These are phyloP conservation scores for Kokia cookei DNA, from an alignment of 441 rosid species.

Conservation along the genomic window DNA sequence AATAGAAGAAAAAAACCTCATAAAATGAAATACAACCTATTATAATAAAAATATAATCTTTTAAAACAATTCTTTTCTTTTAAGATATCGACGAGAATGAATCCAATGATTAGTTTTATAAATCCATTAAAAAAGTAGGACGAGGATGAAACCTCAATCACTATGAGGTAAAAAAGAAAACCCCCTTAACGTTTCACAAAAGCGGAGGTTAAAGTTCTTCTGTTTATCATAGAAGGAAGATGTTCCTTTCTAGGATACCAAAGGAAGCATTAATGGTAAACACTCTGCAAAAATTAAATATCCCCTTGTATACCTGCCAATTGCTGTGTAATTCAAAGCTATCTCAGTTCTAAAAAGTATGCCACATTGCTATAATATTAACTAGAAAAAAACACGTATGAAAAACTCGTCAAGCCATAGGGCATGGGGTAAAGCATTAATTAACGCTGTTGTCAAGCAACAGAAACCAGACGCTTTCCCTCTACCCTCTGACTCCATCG, in stretches of 20 bases:
- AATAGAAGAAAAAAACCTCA: not conserved
- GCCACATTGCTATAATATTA: no score
- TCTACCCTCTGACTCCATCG: not conserved
- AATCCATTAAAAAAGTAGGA: no score
- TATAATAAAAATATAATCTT: not conserved
- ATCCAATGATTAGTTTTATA: no score
- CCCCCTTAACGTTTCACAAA: no score
- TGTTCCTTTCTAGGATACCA: conserved; percentile 38
- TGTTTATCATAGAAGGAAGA: conserved; percentile 7
- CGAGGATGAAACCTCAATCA: no score
- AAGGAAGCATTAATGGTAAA: conserved; percentile 8
- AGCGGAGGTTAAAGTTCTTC: not conserved
- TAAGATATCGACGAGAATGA: no score
- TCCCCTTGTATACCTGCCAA: conserved; percentile 16
- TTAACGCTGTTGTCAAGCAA: conserved; percentile 13
- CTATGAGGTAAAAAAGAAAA: no score
- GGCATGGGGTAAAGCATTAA: conserved; percentile 17
- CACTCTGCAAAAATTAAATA: conserved; percentile 10
- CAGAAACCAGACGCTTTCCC: conserved; percentile 6
- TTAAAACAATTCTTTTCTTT: no score
- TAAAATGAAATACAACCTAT: not conserved
- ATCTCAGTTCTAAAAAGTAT: not conserved
- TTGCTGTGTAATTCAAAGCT: not conserved
- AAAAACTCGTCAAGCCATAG: not conserved
- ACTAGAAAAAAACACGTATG: not conserved